Evolutionary conservation across 2,329 filamentous ascomycete genomes (phyloP).

Genomic region (Aspergillus ochraceus): DNA sequence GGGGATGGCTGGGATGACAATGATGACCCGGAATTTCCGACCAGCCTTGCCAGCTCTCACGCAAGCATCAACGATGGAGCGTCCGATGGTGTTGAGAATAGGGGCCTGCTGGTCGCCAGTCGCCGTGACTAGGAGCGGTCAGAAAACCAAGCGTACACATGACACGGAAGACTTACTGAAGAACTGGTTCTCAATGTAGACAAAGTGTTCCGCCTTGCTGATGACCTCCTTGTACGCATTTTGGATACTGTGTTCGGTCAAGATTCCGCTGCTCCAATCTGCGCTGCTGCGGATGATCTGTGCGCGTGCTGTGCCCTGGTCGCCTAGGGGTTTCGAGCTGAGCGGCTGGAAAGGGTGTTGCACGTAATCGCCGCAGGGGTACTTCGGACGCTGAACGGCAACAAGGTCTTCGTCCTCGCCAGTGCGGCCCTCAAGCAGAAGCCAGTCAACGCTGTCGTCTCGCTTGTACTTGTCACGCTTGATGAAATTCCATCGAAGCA

Average conservation of each 20-base stretch:
- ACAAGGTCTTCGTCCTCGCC: conserved; percentile 81
- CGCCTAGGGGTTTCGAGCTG: conserved; percentile 61
- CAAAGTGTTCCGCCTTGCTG: conserved; percentile 80
- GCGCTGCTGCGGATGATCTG: conserved; percentile 87
- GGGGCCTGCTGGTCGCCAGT: conserved; percentile 85
- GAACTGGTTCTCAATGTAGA: conserved; percentile 99
- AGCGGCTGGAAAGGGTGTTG: conserved; percentile 75
- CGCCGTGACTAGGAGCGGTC: conserved; percentile 62
- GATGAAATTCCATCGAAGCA: conserved; percentile 92
- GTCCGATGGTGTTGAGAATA: conserved; percentile 83
- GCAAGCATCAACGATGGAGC: conserved; percentile 86
- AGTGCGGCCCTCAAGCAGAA: conserved; percentile 73
- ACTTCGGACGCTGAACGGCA: conserved; percentile 83
- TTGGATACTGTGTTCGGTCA: conserved; percentile 79
- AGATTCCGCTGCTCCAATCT: conserved; percentile 91
- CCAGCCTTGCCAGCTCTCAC: conserved; percentile 77
- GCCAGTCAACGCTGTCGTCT: conserved; percentile 78
- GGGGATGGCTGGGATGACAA: conserved; percentile 86
- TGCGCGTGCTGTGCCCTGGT: conserved; percentile 73
- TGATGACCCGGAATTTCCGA: conserved; percentile 86
- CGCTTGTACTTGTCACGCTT: conserved; percentile 98
- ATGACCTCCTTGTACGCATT: conserved; percentile 87
- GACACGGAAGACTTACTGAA: conserved; percentile 61
- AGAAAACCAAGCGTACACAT: conserved; percentile 10
- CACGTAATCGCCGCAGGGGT: conserved; percentile 84